Conservation (phyloP, 2,329 filamentous ascomycete species). For the Graphium sp. region DNA sequence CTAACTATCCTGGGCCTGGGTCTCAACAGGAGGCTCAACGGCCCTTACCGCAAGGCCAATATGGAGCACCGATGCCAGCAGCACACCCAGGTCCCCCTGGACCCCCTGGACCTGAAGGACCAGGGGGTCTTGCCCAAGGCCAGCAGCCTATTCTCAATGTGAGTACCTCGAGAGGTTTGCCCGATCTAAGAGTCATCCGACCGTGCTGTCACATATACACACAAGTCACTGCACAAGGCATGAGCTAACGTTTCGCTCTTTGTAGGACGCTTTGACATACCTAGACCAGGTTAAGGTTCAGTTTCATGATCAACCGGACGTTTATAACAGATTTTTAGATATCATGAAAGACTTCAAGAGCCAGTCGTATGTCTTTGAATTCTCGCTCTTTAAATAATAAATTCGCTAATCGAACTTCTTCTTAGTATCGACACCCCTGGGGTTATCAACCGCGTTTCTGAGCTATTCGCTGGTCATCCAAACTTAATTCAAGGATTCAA, state of each 20-base stretch:
- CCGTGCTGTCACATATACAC: too few species aligned
- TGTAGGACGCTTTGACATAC: conserved; percentile 67
- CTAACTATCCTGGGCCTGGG: conserved; percentile 54
- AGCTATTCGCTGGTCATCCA: conserved; percentile 88
- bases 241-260: background rate
- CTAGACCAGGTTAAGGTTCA: conserved; percentile 97
- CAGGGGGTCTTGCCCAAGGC: conserved; percentile 20
- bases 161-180: too few species aligned
- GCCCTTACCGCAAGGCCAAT: conserved; percentile 43
- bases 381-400: background rate
- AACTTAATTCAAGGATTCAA: conserved; percentile 96
- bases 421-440: conserved; percentile 83
- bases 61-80: conserved; percentile 22
- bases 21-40: conserved; percentile 39
- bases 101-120: conserved; percentile 18
- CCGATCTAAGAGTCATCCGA: too few species aligned
- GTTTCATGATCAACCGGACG: conserved; percentile 90
- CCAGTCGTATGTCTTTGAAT: conserved; percentile 51
- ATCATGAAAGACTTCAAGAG: conserved; percentile 99
- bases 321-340: conserved; percentile 91
- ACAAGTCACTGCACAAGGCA: background rate
- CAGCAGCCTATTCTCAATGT: conserved; percentile 33
- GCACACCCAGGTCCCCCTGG: conserved; percentile 29
- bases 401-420: background rate
- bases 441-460: conserved; percentile 91